phyloP scores from a whole-genome alignment of 805 yeast species.

The Metschnikowia koreensis region DNA sequence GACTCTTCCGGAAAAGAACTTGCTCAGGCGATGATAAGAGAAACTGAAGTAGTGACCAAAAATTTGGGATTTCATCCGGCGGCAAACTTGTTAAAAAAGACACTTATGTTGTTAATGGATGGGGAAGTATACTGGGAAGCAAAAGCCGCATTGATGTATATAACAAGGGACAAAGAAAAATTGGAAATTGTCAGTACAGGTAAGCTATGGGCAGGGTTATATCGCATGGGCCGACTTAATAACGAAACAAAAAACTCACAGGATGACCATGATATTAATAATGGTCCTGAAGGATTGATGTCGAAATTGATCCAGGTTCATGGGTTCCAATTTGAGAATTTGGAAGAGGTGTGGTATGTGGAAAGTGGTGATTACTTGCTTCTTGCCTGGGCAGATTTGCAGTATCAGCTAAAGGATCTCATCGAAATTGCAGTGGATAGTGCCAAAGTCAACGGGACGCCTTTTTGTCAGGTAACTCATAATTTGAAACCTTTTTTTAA shows the following conservation, averaged over 20 bases:
- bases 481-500: neutral
- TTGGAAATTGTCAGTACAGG: neutral
- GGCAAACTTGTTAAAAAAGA: neutral
- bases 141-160: neutral
- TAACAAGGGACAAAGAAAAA: neutral
- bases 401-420: neutral
- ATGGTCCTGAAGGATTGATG: slow-evolving; percentile 1
- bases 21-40: neutral
- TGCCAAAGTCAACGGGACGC: neutral
- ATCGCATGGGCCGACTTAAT: slow-evolving; percentile 1
- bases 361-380: slow-evolving; percentile 1
- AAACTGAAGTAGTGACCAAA: neutral
- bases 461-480: neutral
- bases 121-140: neutral
- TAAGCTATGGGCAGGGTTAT: slow-evolving; percentile 5
- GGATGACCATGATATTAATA: neutral
- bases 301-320: neutral
- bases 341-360: neutral
- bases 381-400: neutral
- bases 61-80: slow-evolving; percentile 3
- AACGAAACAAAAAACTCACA: neutral
- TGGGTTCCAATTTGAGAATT: neutral
- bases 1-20: neutral
- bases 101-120: neutral
- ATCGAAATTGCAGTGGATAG: neutral